A percentile compares a stretch with the other conserved stretches of the same genome.
Evolutionary conservation across 345 rosid species (phyloP).

Genomic region (Pugionium cornutum): DNA sequence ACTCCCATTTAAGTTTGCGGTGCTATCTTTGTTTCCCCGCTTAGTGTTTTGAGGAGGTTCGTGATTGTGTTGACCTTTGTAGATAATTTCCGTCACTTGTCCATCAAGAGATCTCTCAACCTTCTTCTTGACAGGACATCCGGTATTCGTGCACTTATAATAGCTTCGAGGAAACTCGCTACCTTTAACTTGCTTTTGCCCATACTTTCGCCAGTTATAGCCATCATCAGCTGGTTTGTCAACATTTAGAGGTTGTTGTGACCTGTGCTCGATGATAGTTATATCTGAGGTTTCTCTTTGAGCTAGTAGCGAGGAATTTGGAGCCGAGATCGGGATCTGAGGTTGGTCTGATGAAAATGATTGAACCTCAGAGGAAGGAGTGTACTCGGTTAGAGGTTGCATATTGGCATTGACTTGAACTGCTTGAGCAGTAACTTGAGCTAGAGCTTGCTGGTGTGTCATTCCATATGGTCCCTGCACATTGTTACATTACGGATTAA

Average conservation of each 20-base stretch:
- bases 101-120: conserved; percentile 82
- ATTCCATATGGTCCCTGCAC: conserved; percentile 71
- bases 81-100: conserved; percentile 79
- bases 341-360: conserved; percentile 35
- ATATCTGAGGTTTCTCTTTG: conserved; percentile 41
- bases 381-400: conserved; percentile 43
- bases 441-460: conserved; percentile 84
- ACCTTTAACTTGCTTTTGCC: conserved; percentile 93
- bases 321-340: conserved; percentile 39
- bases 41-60: conserved; percentile 62
- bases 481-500: conserved; percentile 2
- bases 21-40: conserved; percentile 50
- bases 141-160: conserved; percentile 74
- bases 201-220: conserved; percentile 90
- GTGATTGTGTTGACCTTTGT: conserved; percentile 87
- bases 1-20: conserved; percentile 41
- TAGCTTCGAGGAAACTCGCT: conserved; percentile 88
- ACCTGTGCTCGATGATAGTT: conserved; percentile 49
- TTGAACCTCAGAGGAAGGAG: conserved; percentile 41
- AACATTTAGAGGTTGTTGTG: conserved; percentile 44
- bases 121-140: conserved; percentile 86
- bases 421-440: conserved; percentile 78
- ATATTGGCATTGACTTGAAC: conserved; percentile 55
- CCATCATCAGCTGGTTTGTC: conserved; percentile 80
- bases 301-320: conserved; percentile 35